Conservation (phyloP, 257 asterid species). For the Forsythia suspensa region DNA sequence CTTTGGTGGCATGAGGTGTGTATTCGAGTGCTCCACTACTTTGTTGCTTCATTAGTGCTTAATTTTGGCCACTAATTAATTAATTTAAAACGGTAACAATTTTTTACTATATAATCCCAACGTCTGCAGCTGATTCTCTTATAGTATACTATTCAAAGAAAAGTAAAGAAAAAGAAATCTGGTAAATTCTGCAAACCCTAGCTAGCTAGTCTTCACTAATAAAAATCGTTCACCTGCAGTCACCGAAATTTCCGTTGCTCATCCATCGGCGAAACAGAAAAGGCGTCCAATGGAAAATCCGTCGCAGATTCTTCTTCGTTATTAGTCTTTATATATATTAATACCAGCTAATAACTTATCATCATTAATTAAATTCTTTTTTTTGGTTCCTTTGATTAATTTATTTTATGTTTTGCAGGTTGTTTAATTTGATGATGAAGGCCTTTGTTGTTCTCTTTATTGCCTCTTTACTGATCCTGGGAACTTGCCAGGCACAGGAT, state of each 20-base stretch:
- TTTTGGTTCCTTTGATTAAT: neutral
- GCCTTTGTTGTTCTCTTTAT: constrained; percentile 9
- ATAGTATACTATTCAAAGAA: neutral
- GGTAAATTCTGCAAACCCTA: constrained; percentile 2
- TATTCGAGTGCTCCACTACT: constrained; percentile 20
- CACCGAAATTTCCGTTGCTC: too few species aligned
- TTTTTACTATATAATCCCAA: constrained; percentile 12
- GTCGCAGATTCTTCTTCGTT: too few species aligned
- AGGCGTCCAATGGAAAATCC: too few species aligned
- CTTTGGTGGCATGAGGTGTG: too few species aligned
- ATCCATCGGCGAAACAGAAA: too few species aligned
- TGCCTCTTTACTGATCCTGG: constrained; percentile 17
- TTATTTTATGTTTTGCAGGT: constrained; percentile 3
- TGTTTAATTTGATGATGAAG: constrained; percentile 20
- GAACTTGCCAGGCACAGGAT: constrained; percentile 9
- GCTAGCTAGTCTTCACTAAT: neutral
- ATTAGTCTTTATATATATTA: too few species aligned
- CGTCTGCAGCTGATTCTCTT: neutral
- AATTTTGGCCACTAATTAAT: constrained; percentile 15
- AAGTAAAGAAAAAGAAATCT: neutral
- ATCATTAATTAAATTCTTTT: too few species aligned
- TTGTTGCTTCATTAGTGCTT: constrained; percentile 6
- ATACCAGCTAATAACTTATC: too few species aligned
- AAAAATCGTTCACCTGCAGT: too few species aligned
- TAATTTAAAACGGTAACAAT: constrained; percentile 9